Evolutionary conservation across 2,329 filamentous ascomycete genomes (phyloP).

Genomic region (Aspergillus aculeatus): DNA sequence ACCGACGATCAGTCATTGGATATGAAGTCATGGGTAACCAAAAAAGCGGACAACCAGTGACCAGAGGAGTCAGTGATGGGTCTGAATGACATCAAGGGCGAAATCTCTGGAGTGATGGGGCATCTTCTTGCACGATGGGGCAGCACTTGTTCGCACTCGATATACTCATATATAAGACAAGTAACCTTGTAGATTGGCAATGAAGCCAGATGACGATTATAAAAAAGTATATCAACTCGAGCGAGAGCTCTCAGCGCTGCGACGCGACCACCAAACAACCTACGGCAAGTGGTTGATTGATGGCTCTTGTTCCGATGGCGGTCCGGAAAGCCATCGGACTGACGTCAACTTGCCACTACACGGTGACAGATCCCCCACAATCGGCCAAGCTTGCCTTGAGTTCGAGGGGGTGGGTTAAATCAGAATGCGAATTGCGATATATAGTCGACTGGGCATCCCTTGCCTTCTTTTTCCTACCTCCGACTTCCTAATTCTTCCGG

Average conservation of each 20-base stretch:
- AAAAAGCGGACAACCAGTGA: not conserved
- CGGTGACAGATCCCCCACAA: constrained; percentile 8
- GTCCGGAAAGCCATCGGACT: not conserved
- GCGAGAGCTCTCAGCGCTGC: not conserved
- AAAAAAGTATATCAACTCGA: not conserved
- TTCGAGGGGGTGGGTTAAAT: no score
- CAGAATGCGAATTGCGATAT: not conserved
- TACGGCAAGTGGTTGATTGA: no score
- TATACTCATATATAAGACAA: not conserved
- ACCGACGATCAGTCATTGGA: not conserved
- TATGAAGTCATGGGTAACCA: constrained; percentile 5
- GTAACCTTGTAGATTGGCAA: not conserved
- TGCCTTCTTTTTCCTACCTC: not conserved
- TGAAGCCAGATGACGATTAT: not conserved
- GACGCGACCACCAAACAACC: not conserved
- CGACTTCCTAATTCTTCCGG: not conserved
- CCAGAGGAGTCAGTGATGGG: not conserved
- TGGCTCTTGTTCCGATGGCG: not conserved
- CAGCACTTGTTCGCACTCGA: not conserved
- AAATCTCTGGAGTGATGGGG: not conserved
- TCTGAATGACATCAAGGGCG: constrained; percentile 2
- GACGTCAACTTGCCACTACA: constrained; percentile 8
- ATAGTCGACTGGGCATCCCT: not conserved
- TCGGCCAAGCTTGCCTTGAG: not conserved
- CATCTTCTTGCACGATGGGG: not conserved